Evolutionary conservation across 257 asterid species (phyloP).

Genomic region (Scutellaria galericulata): DNA sequence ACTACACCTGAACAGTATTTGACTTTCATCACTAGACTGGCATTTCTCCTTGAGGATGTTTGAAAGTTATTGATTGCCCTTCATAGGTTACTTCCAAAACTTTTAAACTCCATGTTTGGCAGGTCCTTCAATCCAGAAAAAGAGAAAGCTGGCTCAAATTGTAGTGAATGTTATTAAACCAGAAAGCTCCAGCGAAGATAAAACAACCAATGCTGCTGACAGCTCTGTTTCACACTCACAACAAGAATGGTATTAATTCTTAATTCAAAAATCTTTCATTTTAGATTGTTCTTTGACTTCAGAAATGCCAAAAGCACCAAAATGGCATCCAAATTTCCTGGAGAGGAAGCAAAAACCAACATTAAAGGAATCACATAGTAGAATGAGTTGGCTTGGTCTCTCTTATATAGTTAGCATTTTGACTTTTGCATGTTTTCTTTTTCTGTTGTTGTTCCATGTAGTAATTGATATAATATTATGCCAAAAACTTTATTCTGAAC

Average conservation of each 20-base stretch:
- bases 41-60: not conserved
- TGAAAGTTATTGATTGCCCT: not conserved
- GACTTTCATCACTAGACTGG: not conserved
- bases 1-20: not conserved
- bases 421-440: not conserved
- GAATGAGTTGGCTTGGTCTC: not conserved
- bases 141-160: slow-evolving; percentile 29
- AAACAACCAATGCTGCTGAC: slow-evolving; percentile 22
- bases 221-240: slow-evolving; percentile 23
- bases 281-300: not conserved
- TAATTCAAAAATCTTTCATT: not conserved
- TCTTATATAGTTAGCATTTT: slow-evolving; percentile 11
- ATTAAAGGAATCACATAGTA: not conserved
- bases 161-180: slow-evolving; percentile 23
- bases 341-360: not conserved
- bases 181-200: slow-evolving; percentile 9
- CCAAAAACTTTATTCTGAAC: not conserved
- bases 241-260: slow-evolving; percentile 37
- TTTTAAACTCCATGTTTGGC: slow-evolving; percentile 12
- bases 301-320: slow-evolving; percentile 13
- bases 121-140: slow-evolving; percentile 37
- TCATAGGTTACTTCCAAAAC: slow-evolving; percentile 12
- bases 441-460: no score
- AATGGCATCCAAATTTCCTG: not conserved
- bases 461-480: not conserved